Conservation (phyloP, 2,329 filamentous ascomycete genomes). For the Monilinia fructigena region DNA sequence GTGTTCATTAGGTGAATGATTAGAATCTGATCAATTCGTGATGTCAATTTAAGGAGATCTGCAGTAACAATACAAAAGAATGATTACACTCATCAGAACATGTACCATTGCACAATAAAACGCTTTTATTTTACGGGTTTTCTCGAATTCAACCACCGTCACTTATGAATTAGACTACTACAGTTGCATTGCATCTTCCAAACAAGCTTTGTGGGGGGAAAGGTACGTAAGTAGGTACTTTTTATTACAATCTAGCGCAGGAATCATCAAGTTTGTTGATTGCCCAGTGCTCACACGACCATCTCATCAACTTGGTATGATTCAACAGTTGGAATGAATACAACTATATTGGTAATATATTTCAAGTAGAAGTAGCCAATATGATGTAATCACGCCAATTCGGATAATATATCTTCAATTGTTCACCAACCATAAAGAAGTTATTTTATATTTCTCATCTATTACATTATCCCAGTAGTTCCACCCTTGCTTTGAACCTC, state of each 20-base stretch:
- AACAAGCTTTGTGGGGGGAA: conserved; percentile 14
- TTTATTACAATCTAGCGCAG: background rate
- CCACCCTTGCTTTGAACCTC: background rate
- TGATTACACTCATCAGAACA: background rate
- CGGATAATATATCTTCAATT: background rate
- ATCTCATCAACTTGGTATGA: background rate
- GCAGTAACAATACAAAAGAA: background rate
- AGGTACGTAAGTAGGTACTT: background rate
- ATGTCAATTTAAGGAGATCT: background rate
- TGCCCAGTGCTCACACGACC: conserved; percentile 8
- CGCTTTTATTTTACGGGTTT: background rate
- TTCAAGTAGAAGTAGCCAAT: background rate
- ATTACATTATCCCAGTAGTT: background rate
- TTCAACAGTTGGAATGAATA: background rate
- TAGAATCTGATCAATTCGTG: background rate
- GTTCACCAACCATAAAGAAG: background rate
- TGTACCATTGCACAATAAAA: background rate
- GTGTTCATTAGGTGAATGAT: background rate
- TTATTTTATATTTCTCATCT: background rate
- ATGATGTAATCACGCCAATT: background rate
- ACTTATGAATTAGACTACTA: background rate
- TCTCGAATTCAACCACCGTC: background rate
- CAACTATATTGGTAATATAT: background rate
- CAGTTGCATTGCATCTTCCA: conserved; percentile 6
- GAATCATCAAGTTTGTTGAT: background rate